Conservation (phyloP, 75 land plant species). For the Cryptomeria japonica region DNA sequence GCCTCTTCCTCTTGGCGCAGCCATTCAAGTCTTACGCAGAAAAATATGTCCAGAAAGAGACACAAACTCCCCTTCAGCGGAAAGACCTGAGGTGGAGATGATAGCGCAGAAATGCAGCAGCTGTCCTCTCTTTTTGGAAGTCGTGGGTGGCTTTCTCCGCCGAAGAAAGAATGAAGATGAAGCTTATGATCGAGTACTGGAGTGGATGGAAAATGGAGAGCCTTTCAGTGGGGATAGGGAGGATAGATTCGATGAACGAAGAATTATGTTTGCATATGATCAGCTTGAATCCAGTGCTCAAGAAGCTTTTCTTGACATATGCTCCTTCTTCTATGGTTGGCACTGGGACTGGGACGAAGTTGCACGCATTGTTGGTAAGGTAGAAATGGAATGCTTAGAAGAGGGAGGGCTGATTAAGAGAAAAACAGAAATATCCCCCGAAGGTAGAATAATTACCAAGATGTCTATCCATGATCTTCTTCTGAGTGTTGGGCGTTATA, state of each 20-base stretch:
- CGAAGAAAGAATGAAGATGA: not conserved
- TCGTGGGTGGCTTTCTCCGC: not conserved
- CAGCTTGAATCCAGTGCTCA: not conserved
- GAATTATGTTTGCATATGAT: not conserved
- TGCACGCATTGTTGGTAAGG: not conserved
- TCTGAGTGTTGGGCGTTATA: not conserved
- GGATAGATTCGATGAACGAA: not conserved
- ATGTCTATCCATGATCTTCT: not conserved
- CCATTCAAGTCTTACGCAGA: not conserved
- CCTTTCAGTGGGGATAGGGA: not conserved
- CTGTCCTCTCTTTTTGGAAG: no score
- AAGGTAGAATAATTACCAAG: not conserved
- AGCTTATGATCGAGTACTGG: not conserved
- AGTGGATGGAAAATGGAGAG: not conserved
- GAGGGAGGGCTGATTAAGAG: not conserved
- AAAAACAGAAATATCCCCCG: not conserved
- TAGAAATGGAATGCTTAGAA: not conserved
- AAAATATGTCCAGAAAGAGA: no score
- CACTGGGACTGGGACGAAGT: not conserved
- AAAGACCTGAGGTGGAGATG: no score
- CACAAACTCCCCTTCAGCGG: no score
- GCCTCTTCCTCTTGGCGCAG: not conserved
- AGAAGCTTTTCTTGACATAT: not conserved
- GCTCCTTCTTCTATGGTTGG: not conserved
- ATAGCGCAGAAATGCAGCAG: no score